Evolutionary conservation across 768 basidiomycete genomes (phyloP), one percentile per base, ranked within the genome.

Genomic region (Lactarius hengduanensis): DNA sequence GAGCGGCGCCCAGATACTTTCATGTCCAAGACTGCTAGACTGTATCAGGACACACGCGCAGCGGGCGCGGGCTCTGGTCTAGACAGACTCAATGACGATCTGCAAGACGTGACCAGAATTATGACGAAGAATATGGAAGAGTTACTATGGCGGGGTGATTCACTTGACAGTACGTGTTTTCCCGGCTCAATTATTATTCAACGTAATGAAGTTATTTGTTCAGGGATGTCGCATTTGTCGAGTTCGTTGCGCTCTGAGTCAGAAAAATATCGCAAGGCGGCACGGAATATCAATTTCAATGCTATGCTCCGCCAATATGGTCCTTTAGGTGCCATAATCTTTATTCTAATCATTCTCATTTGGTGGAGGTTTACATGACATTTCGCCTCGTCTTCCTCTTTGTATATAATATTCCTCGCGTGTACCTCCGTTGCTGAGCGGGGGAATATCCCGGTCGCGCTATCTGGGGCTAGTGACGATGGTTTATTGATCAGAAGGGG

Each of bases 51-150:
- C 76, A 94, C 96, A 56, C 85, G 96, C 70, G 92, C 93, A 57
- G 91, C 91, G 26, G 86, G 77, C 66, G 88, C 88, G 26, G 83
- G 80, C 63, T 89, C 87, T 15, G 84, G 85, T 62, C 76, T 99
- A 63, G 94, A 95, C 76, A 90, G 83, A 77, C 81, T 99, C 56
- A 98, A 98, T 73, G 95, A 94, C 73, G 96, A 99, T 71, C 80
- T 99, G 43, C 94, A 97, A 74, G 97, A 99, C 74, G 97, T 99
- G 66, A 98, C 97, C 58, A 83, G 94, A 70, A 98, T 99, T 77
- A 98, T 99, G 97, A 98, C 97, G 10, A 98, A 99, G 81, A 98
- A 99, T 74, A 99, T 99, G 96, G 97, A 99, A 78, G 97, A 99
- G 77, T 80, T 99, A 60, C 78, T 99, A 58, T 98, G 96, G 97